A percentile compares a stretch with the other conserved stretches of the same genome.
Conservation (phyloP, 805 yeast genomes). For the Candida namnaoensis region DNA sequence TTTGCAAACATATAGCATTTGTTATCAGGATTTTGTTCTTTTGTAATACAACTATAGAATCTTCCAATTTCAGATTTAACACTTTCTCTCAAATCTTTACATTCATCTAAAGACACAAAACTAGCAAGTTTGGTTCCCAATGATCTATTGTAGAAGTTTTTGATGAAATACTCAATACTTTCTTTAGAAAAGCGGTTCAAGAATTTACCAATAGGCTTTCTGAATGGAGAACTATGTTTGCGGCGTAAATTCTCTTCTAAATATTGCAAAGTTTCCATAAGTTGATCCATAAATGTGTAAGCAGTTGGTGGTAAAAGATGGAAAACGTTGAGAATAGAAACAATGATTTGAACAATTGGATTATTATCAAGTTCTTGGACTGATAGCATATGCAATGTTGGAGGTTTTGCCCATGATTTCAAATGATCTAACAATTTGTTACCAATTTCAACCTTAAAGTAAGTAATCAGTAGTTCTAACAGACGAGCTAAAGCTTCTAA, state of each 20-base stretch:
- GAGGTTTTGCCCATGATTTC: slow-evolving; percentile 92
- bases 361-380: slow-evolving; percentile 75
- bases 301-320: slow-evolving; percentile 91
- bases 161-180: slow-evolving; percentile 59
- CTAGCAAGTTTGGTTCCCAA: slow-evolving; percentile 59
- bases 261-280: slow-evolving; percentile 65
- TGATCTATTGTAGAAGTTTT: slow-evolving; percentile 55
- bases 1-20: slow-evolving; percentile 66
- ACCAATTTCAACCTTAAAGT: slow-evolving; percentile 96
- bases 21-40: slow-evolving; percentile 42
- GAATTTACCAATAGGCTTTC: slow-evolving; percentile 84
- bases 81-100: slow-evolving; percentile 45
- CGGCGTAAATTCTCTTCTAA: slow-evolving; percentile 81
- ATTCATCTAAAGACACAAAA: slow-evolving; percentile 47
- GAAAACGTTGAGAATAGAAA: slow-evolving; percentile 84
- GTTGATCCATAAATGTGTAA: slow-evolving; percentile 81
- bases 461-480: slow-evolving; percentile 78
- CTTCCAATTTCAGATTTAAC: slow-evolving; percentile 43
- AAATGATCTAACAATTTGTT: slow-evolving; percentile 85
- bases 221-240: slow-evolving; percentile 80
- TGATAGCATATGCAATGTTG: slow-evolving; percentile 64
- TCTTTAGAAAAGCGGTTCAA: slow-evolving; percentile 76
- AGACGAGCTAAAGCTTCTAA: slow-evolving; percentile 85
- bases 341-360: slow-evolving; percentile 76
- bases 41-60: slow-evolving; percentile 37